Evolutionary conservation across 495 filamentous ascomycete genomes (phyloP), one percentile per base, ranked within the genome.

Genomic region (Trichocladium antarcticum): DNA sequence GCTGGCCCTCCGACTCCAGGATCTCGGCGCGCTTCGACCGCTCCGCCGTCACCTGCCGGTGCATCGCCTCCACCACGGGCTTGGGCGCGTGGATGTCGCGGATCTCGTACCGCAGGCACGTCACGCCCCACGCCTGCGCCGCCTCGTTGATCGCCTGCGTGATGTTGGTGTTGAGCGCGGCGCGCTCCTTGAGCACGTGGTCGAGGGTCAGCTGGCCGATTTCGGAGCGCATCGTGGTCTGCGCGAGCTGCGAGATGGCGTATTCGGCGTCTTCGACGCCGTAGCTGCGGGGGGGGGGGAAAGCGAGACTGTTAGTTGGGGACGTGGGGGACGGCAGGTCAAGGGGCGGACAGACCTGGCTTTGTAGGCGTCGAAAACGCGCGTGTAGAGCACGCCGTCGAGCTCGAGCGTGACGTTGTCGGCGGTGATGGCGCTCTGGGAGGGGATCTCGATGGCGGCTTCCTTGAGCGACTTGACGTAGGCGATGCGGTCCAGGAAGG

Each of bases 241-340:
- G 92, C 3, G 92, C 92, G 15, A 98, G 83, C 59, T 98, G 92
- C 16, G 85, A 89, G 71, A 98, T 97, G 62, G 92, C 92, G 68
- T 97, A 98, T 63, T 97, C 93, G 50, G 92, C 92, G 62, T 98
- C 92, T 70, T 98, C 92, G 35, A 98, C 92, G 35, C 92, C 92
- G 63, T 98, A 97, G 68, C 89, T 94, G 57, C 19, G 42, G 16
- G 11, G 42, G n/a, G n/a, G n/a, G n/a, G n/a, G 27, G 11, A 34
- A n/a, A 24, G 20, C 28, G 49, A n/a, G n/a, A n/a, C 8, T 27
- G 60, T 57, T 47, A 53, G 56, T 17, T 43, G 31, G 17, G 17
- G 15, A 11, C 34, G 31, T 51, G n/a, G 51, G 45, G n/a, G 22
- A 19, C 16, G 31, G 14, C 17, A n/a, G 22, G 22, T 27, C 8